Evolutionary conservation across 176 grass and related monocot species (phyloP).

Genomic region (Eremochloa ophiuroides): DNA sequence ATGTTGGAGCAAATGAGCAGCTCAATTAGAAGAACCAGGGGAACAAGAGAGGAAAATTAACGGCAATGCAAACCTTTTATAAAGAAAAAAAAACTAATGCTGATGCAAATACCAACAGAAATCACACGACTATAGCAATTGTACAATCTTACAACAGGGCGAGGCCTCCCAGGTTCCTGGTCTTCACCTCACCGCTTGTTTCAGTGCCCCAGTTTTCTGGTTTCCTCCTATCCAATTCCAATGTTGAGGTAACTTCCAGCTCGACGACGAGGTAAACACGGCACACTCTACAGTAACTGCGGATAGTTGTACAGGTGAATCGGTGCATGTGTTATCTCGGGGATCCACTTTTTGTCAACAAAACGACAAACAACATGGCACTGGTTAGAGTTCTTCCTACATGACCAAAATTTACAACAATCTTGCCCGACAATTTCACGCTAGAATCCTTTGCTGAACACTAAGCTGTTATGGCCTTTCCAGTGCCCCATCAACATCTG

Average conservation of each 20-base stretch:
- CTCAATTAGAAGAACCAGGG: not conserved
- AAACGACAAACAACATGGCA: slow-evolving; percentile 13
- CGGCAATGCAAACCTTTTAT: not conserved
- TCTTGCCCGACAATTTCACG: slow-evolving; percentile 18
- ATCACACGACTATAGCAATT: slow-evolving; percentile 29
- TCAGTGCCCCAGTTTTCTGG: slow-evolving; percentile 30
- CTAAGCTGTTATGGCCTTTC: slow-evolving; percentile 33
- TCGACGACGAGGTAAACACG: slow-evolving; percentile 37
- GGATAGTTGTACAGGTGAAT: slow-evolving; percentile 44
- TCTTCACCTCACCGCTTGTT: slow-evolving; percentile 35
- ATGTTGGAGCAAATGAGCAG: not conserved
- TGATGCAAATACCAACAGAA: slow-evolving; percentile 24
- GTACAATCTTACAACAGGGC: slow-evolving; percentile 51
- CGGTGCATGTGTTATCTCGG: slow-evolving; percentile 6
- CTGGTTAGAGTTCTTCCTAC: slow-evolving; percentile 42
- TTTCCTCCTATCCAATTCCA: slow-evolving; percentile 43
- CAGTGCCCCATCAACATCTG: slow-evolving; percentile 38
- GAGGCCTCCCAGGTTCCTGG: slow-evolving; percentile 50
- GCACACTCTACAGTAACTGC: slow-evolving; percentile 46
- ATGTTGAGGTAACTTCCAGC: slow-evolving; percentile 43
- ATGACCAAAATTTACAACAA: slow-evolving; percentile 55
- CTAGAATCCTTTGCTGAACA: slow-evolving; percentile 32
- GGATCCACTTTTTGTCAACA: slow-evolving; percentile 30
- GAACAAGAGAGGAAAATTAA: not conserved
- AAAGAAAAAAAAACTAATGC: not conserved